Percentiles rank a stretch among this genome's conserved stretches.
phyloP scores from a whole-genome alignment of 2,329 filamentous ascomycete species.

The Pestalotiopsis sp. region DNA sequence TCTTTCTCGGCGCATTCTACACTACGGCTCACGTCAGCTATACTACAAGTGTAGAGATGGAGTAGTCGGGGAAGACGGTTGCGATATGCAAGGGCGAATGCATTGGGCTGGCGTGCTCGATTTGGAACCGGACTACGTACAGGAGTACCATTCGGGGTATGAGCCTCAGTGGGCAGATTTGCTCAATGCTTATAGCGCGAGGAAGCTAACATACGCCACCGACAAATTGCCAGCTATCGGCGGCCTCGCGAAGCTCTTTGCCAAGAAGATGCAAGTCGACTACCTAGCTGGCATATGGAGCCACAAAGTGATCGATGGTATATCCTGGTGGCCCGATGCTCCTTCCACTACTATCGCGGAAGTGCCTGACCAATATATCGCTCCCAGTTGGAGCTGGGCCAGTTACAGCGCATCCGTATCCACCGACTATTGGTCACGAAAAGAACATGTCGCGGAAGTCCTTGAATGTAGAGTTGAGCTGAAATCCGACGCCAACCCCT shows the following conservation, averaged over 20 bases:
- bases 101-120: background rate
- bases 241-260: constrained; percentile 19
- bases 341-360: background rate
- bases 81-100: background rate
- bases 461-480: constrained; percentile 17
- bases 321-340: constrained; percentile 16
- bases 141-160: background rate
- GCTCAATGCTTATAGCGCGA: background rate
- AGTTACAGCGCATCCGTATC: constrained; percentile 17
- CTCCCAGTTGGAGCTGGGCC: constrained; percentile 25
- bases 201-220: constrained; percentile 17
- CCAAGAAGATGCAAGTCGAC: constrained; percentile 9
- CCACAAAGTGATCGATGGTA: constrained; percentile 16
- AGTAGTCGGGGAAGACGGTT: constrained; percentile 12
- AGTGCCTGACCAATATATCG: constrained; percentile 16
- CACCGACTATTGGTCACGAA: background rate
- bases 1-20: constrained; percentile 11
- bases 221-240: constrained; percentile 21
- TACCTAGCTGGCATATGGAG: constrained; percentile 23
- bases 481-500: constrained; percentile 18
- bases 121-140: no score
- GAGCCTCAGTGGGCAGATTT: background rate
- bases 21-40: constrained; percentile 8
- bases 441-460: constrained; percentile 12
- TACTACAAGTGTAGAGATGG: constrained; percentile 12